These are phyloP conservation scores for Mycena galericulata DNA, from an alignment of 768 basidiomycete species.

Conservation along the genomic window DNA sequence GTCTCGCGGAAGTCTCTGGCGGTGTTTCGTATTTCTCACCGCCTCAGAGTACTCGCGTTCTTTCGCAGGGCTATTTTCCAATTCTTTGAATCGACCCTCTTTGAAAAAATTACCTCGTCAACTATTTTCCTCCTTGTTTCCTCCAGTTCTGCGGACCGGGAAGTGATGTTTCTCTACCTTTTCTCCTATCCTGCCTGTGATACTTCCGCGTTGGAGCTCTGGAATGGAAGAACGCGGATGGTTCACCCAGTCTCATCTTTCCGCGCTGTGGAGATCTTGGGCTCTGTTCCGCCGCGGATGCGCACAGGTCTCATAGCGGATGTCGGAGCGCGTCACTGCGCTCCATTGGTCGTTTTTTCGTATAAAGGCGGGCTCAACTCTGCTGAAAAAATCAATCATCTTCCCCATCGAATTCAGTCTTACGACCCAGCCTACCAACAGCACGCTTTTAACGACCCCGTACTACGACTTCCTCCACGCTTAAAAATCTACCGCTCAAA, in stretches of 20 bases:
- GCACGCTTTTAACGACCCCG: not conserved
- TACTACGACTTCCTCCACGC: not conserved
- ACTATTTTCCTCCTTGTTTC: too few relatives aligned
- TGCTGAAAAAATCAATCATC: constrained; percentile 7
- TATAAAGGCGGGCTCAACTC: constrained; percentile 4
- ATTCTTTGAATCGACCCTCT: too few relatives aligned
- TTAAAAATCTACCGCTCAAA: not conserved
- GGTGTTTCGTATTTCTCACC: not conserved
- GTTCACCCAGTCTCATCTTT: too few relatives aligned
- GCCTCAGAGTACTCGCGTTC: too few relatives aligned
- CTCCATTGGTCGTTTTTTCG: not conserved
- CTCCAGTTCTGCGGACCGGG: too few relatives aligned
- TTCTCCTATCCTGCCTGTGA: too few relatives aligned
- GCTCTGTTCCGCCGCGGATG: not conserved
- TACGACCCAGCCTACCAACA: not conserved
- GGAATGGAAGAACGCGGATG: not conserved
- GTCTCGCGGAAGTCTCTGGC: not conserved
- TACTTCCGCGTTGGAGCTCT: too few relatives aligned
- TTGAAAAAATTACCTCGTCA: too few relatives aligned
- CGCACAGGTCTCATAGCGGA: constrained; percentile 17
- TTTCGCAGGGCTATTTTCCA: too few relatives aligned
- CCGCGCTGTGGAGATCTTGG: too few relatives aligned
- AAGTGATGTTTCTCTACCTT: too few relatives aligned
- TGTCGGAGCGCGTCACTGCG: not conserved
- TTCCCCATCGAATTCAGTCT: constrained; percentile 1